Conservation (phyloP, 768 basidiomycete genomes). For the Suillus hirtellus region DNA sequence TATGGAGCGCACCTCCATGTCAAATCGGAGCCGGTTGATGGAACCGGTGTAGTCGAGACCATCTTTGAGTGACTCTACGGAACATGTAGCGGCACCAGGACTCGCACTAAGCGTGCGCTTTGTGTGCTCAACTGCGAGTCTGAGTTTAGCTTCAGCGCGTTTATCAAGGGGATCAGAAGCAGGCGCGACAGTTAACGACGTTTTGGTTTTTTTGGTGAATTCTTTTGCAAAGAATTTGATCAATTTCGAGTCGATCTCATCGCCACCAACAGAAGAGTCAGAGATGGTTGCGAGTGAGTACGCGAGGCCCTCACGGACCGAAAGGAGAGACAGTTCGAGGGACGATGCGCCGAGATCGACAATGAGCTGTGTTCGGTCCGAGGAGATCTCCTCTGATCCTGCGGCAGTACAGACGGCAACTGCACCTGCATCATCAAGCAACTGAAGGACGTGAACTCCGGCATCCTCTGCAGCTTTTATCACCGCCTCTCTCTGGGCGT, state of each 20-base stretch:
- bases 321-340: constrained; percentile 66
- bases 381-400: constrained; percentile 37
- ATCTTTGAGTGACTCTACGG: constrained; percentile 92
- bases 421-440: constrained; percentile 86
- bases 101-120: constrained; percentile 91
- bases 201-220: constrained; percentile 95
- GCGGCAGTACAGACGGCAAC: constrained; percentile 56
- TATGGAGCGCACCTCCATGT: constrained; percentile 59
- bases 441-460: constrained; percentile 80
- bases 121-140: constrained; percentile 90
- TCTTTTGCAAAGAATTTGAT: constrained; percentile 93
- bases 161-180: constrained; percentile 59
- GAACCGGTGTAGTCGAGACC: constrained; percentile 86
- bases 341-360: constrained; percentile 82
- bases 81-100: constrained; percentile 84
- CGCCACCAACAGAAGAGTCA: constrained; percentile 54
- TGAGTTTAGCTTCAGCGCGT: constrained; percentile 91
- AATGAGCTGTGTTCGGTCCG: constrained; percentile 76
- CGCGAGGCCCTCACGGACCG: constrained; percentile 73
- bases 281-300: constrained; percentile 58
- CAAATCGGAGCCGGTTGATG: constrained; percentile 57
- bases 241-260: constrained; percentile 77
- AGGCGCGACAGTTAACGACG: constrained; percentile 63
- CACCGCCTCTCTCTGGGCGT: constrained; percentile 68
- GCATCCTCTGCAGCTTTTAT: constrained; percentile 74